Evolutionary conservation across 2,329 filamentous ascomycete species (phyloP).

Genomic region (Thielaviopsis punctulata): DNA sequence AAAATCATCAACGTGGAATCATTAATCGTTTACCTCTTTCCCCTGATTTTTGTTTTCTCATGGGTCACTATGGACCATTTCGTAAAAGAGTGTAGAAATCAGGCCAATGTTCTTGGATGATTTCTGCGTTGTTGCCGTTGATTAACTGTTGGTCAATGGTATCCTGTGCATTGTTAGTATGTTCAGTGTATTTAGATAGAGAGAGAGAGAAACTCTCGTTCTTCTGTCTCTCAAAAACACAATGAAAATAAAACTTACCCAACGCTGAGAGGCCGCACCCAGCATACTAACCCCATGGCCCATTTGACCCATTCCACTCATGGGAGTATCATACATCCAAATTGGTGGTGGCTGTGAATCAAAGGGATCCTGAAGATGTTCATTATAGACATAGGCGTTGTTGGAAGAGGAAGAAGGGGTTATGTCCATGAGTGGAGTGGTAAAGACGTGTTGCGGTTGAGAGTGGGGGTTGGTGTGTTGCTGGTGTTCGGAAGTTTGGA

Average conservation of each 20-base stretch:
- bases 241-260: neutral
- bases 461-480: neutral
- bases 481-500: neutral
- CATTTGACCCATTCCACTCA: neutral
- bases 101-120: too few species aligned
- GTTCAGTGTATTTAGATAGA: too few species aligned
- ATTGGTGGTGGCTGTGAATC: neutral
- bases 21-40: too few species aligned
- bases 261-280: neutral
- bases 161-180: too few species aligned
- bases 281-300: too few species aligned
- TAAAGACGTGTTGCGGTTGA: neutral
- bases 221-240: too few species aligned
- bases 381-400: neutral
- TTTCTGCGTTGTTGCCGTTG: neutral
- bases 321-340: neutral
- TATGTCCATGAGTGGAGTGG: neutral
- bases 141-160: neutral
- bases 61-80: too few species aligned
- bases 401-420: neutral
- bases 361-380: neutral
- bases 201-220: too few species aligned
- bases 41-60: too few species aligned
- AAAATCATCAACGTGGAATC: too few species aligned
- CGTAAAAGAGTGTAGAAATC: too few species aligned